A percentile compares a stretch with the other conserved stretches of the same genome.
Conservation (phyloP, 805 yeast genomes). For the Starmera dryadoides region DNA sequence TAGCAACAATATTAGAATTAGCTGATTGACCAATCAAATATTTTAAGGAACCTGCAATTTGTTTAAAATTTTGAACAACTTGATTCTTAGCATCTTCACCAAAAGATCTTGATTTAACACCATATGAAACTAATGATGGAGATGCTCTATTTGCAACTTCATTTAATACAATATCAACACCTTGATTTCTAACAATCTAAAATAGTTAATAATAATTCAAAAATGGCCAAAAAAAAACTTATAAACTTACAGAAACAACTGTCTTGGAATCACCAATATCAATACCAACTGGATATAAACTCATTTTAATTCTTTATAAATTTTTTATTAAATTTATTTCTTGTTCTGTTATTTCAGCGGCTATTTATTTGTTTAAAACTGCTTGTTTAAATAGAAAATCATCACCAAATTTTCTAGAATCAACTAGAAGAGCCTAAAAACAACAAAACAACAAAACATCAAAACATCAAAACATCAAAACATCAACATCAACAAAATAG, state of each 20-base stretch:
- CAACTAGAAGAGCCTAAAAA: too few relatives aligned
- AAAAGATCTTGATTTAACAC: conserved; percentile 59
- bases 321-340: not conserved
- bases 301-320: not conserved
- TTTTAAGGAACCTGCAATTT: conserved; percentile 74
- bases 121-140: conserved; percentile 68
- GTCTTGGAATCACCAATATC: conserved; percentile 76
- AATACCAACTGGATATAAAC: conserved; percentile 61
- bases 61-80: conserved; percentile 73
- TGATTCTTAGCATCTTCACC: conserved; percentile 80
- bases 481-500: too few relatives aligned
- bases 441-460: too few relatives aligned
- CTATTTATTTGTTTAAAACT: too few relatives aligned
- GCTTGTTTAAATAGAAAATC: too few relatives aligned
- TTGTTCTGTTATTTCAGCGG: too few relatives aligned
- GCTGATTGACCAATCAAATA: conserved; percentile 31
- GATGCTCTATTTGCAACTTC: conserved; percentile 82
- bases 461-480: too few relatives aligned
- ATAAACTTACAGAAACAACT: conserved; percentile 44
- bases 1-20: conserved; percentile 36
- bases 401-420: too few relatives aligned
- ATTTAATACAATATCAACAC: conserved; percentile 79
- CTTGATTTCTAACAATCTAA: conserved; percentile 71
- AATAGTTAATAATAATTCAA: not conserved
- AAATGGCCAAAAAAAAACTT: not conserved